Percentiles rank a stretch among this genome's conserved stretches.
Conservation (phyloP, 2,329 filamentous ascomycete species). For the Stagonosporopsis vannaccii region DNA sequence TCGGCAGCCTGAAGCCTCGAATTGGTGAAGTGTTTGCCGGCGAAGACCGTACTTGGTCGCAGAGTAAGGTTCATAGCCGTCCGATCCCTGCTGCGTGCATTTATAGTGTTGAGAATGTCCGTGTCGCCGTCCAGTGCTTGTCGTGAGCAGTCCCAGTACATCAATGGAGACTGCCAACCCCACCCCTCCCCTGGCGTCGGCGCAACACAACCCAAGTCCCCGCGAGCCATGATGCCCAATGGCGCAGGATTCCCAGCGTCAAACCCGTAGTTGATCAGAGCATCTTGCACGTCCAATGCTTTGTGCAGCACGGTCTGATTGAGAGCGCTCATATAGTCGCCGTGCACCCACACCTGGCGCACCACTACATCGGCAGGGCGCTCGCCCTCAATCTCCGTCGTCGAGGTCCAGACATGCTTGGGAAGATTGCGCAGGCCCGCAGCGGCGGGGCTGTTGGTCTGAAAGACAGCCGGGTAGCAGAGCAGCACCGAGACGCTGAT, state of each 20-base stretch:
- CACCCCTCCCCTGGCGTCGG: constrained; percentile 67
- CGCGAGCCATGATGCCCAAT: constrained; percentile 4
- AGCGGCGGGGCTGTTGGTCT: constrained; percentile 75
- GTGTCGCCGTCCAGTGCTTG: constrained; percentile 65
- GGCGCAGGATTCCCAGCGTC: constrained; percentile 3
- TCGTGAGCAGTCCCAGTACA: constrained; percentile 78
- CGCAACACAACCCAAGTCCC: constrained; percentile 24
- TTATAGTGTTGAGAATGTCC: constrained; percentile 74
- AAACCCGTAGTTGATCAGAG: constrained; percentile 64
- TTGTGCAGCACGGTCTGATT: constrained; percentile 69
- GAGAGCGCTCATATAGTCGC: constrained; percentile 79
- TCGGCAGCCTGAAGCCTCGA: constrained; percentile 74
- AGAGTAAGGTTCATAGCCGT: constrained; percentile 77
- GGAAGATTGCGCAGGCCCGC: constrained; percentile 75
- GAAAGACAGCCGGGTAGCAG: constrained; percentile 77
- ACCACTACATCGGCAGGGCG: constrained; percentile 73
- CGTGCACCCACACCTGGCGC: constrained; percentile 83
- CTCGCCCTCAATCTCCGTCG: constrained; percentile 66
- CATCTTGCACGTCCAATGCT: constrained; percentile 74
- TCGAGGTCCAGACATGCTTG: constrained; percentile 82
- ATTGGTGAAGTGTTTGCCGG: constrained; percentile 78
- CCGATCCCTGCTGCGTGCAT: constrained; percentile 66
- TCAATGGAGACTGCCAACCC: constrained; percentile 83
- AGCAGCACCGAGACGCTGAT: constrained; percentile 73
- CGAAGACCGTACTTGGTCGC: constrained; percentile 80